Conservation (phyloP, 73 alveolate species). For the Tetrahymena malaccensis region DNA sequence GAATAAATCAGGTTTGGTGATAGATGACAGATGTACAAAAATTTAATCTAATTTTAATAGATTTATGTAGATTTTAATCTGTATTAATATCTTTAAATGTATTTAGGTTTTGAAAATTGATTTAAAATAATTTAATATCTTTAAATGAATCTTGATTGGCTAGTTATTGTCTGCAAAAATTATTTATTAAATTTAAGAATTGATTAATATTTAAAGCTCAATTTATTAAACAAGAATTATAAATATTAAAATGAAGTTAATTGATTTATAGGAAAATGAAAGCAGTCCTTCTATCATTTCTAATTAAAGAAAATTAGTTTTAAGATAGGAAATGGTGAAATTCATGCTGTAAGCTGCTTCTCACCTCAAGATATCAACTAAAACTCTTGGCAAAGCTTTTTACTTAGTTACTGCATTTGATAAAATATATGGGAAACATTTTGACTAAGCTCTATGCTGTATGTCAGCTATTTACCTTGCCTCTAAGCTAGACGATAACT, state of each 20-base stretch:
- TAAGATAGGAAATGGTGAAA: not conserved
- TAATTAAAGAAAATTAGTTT: not conserved
- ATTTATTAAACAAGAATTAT: not conserved
- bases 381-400: not conserved
- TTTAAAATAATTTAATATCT: too few species aligned
- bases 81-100: too few species aligned
- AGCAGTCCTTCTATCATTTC: not conserved
- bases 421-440: not conserved
- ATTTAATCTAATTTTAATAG: too few species aligned
- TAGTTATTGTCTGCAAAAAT: not conserved
- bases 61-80: too few species aligned
- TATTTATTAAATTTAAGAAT: too few species aligned
- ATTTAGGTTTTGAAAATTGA: too few species aligned
- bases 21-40: too few species aligned
- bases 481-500: not conserved
- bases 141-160: too few species aligned
- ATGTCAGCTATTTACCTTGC: not conserved
- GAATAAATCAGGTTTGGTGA: too few species aligned
- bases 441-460: not conserved
- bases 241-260: not conserved
- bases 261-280: not conserved
- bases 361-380: not conserved
- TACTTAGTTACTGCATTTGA: not conserved
- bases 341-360: not conserved
- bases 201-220: not conserved